Base-by-base conservation (phyloP, 257 asterid genomes). In the Nicotiana otophora region DNA sequence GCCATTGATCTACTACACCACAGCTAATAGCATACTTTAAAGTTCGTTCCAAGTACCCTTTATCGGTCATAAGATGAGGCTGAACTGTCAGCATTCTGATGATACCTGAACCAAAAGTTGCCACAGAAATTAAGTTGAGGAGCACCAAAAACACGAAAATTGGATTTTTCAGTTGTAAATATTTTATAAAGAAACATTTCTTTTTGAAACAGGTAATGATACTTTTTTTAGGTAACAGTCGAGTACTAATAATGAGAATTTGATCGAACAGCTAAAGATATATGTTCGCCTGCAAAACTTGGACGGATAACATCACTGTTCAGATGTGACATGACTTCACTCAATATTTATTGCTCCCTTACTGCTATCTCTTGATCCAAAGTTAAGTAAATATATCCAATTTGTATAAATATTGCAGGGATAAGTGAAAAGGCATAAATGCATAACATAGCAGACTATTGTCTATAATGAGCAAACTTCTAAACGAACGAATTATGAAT, bases 1-100 rank as follows among this genome's bases (percentile, higher is more conserved):
- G 84, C 99, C 99, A 96, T 81, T 96, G 99, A 68, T 96, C 97
- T 65, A 90, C 83, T 5, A 93, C 92, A 15, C 98, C 99, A 33
- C 99, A 96, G 89, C 87, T 94, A 53, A 96, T 91, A 19, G 97
- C 99, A 36, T 92, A 96, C 87, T 86, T 92, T 75, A 91, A 85
- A 3, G 96, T 85, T 26, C 48, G 88, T 83, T 94, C 97, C 91
- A 96, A 87, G 86, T 92, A 92, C 46, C 84, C 89, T 89, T 88
- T 90, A 84, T 94, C 97, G 0, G 87, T 83, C 31, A 94, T 77
- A 20, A 93, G 95, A 84, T 92, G 95, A 30, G 97, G 97, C 87
- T 92, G 97, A 36, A 89, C 88, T 1, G 92, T 87, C 86, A 94
- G 89, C 98, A 91, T 94, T 84, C 92, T 89, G 89, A 96, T 26